phyloP scores from a whole-genome alignment of 768 basidiomycete species.

The Tylopilus vinaceipallidus region DNA sequence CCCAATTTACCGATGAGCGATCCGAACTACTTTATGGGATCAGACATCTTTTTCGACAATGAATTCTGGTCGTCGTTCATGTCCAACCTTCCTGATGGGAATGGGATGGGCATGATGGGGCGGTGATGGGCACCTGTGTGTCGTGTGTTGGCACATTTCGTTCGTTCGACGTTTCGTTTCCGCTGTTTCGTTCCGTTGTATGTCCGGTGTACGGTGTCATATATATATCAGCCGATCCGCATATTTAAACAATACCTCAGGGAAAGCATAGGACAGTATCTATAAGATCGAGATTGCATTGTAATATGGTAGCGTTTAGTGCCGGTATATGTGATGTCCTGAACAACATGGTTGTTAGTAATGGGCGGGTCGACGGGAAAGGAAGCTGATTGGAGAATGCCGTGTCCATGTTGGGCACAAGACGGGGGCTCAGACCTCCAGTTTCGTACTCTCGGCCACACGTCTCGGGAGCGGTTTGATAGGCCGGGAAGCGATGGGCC shows the following conservation, averaged over 20 bases:
- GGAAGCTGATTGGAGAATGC: too few relatives aligned
- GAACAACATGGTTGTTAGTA: not conserved
- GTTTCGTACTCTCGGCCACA: constrained; percentile 21
- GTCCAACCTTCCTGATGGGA: constrained; percentile 30
- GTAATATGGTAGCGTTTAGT: constrained; percentile 1
- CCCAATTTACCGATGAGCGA: constrained; percentile 26
- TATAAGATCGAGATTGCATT: not conserved
- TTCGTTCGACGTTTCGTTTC: not conserved
- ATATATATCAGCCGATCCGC: constrained; percentile 3
- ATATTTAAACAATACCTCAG: constrained; percentile 6
- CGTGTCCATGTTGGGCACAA: not conserved
- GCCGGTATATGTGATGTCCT: not conserved
- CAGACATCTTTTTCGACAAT: constrained; percentile 42
- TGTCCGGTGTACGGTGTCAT: constrained; percentile 1
- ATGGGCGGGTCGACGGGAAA: not conserved
- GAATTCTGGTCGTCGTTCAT: constrained; percentile 45
- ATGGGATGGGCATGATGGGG: constrained; percentile 12
- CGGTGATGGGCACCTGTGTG: not conserved
- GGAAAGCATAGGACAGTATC: not conserved
- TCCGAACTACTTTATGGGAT: constrained; percentile 31
- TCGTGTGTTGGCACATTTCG: not conserved
- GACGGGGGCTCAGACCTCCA: constrained; percentile 29
- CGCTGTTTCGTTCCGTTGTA: not conserved
- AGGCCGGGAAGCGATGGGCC: constrained; percentile 41
- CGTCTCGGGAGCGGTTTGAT: constrained; percentile 51